These are phyloP conservation scores for Priceomyces fermenticarens DNA, from an alignment of 805 yeast genomes.

Conservation along the genomic window DNA sequence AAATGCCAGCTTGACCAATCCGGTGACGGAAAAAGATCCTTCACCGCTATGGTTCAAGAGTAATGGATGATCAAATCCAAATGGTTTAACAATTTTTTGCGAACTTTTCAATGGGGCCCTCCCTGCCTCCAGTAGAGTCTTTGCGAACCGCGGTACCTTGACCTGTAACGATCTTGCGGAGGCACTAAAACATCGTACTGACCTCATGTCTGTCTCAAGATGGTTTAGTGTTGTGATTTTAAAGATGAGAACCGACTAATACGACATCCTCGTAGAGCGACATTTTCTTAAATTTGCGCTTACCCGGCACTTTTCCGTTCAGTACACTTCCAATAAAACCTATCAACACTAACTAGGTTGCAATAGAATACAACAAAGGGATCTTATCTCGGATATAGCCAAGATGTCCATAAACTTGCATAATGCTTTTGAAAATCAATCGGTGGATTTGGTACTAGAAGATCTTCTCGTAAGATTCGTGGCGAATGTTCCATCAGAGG, in stretches of 20 bases:
- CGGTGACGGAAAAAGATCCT: conserved; percentile 12
- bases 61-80: conserved; percentile 33
- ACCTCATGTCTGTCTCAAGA: not conserved
- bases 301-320: too few relatives aligned
- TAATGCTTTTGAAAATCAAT: conserved; percentile 56
- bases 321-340: too few relatives aligned
- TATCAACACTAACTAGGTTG: too few relatives aligned
- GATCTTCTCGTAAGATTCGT: conserved; percentile 88
- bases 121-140: conserved; percentile 34
- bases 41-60: conserved; percentile 21
- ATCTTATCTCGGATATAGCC: not conserved
- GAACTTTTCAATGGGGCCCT: conserved; percentile 37
- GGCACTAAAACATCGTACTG: conserved; percentile 4
- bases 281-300: too few relatives aligned
- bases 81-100: conserved; percentile 30
- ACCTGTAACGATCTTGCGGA: not conserved
- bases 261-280: too few relatives aligned
- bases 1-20: conserved; percentile 23
- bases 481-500: conserved; percentile 89
- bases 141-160: conserved; percentile 31
- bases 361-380: too few relatives aligned
- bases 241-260: too few relatives aligned
- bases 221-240: too few relatives aligned
- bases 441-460: conserved; percentile 72
- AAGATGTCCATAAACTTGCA: conserved; percentile 59